These are phyloP conservation scores for Boletus reticulatus DNA, from an alignment of 768 basidiomycete genomes.

Conservation along the genomic window DNA sequence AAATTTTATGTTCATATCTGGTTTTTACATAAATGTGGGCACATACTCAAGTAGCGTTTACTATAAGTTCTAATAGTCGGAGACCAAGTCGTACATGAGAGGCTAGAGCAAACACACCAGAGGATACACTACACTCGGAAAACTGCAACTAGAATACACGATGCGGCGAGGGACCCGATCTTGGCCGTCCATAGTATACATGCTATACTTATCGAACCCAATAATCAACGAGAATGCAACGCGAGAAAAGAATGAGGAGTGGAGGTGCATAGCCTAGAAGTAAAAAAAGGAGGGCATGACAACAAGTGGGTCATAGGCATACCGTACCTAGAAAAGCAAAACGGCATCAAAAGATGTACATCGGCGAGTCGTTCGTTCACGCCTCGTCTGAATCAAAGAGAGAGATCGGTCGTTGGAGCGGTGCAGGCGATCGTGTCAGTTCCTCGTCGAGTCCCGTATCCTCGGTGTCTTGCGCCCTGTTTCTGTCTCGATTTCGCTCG, in stretches of 20 bases:
- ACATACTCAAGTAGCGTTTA: no score
- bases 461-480: constrained; percentile 3
- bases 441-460: constrained; percentile 8
- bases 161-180: background rate
- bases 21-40: no score
- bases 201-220: background rate
- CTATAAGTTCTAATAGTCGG: no score
- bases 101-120: background rate
- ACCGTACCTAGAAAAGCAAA: no score
- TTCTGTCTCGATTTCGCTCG: background rate
- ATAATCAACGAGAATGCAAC: background rate
- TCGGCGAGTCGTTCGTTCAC: background rate
- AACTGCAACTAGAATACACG: no score
- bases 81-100: background rate
- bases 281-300: background rate
- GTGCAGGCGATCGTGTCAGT: constrained; percentile 24
- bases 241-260: no score
- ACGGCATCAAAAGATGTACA: background rate
- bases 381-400: constrained; percentile 30
- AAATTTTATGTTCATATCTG: no score
- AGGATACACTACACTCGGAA: background rate
- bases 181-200: constrained; percentile 2
- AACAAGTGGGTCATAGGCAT: no score
- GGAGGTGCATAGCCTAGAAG: background rate
- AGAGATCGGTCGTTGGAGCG: constrained; percentile 30